Percentiles rank a stretch among this genome's conserved stretches.
phyloP scores from a whole-genome alignment of 805 yeast genomes.

The Candida patagonica region DNA sequence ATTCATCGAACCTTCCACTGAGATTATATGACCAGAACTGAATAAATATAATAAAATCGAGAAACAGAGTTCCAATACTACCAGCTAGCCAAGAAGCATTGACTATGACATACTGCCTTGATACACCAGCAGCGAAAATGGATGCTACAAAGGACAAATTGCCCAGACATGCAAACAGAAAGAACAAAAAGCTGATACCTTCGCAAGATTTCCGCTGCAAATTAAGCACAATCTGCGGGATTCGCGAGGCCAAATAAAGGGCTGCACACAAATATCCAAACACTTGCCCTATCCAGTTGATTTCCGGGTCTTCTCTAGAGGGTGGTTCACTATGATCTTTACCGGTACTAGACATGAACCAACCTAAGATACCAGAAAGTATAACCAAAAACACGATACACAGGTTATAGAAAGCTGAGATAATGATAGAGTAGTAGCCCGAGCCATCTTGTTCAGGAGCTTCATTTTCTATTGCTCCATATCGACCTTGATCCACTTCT shows the following conservation, averaged over 20 bases:
- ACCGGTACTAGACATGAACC: slow-evolving; percentile 56
- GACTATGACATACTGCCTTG: slow-evolving; percentile 59
- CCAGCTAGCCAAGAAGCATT: slow-evolving; percentile 94
- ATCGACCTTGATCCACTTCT: slow-evolving; percentile 12
- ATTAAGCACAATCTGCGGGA: slow-evolving; percentile 86
- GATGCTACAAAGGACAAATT: slow-evolving; percentile 85
- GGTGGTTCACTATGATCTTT: slow-evolving; percentile 30
- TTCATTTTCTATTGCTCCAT: slow-evolving; percentile 4
- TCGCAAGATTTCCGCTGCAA: slow-evolving; percentile 85
- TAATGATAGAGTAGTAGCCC: slow-evolving; percentile 11
- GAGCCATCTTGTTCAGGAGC: slow-evolving; percentile 6
- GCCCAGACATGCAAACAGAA: slow-evolving; percentile 90
- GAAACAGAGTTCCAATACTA: slow-evolving; percentile 71
- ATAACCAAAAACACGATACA: slow-evolving; percentile 61
- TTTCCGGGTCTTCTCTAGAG: slow-evolving; percentile 31
- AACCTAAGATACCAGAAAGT: slow-evolving; percentile 76
- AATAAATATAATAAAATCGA: slow-evolving; percentile 65
- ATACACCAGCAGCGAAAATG: slow-evolving; percentile 65
- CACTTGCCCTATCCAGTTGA: slow-evolving; percentile 72
- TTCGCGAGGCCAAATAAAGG: slow-evolving; percentile 66
- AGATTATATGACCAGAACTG: slow-evolving; percentile 68
- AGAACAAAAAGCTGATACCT: slow-evolving; percentile 88
- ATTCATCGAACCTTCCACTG: not conserved
- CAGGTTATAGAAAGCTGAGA: slow-evolving; percentile 17
- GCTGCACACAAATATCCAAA: slow-evolving; percentile 60